Evolutionary conservation across 306 rosid species (phyloP).

Genomic region (peach (Prunus persica)): Prunus_persica_NCBIv2 NC_034009.1:40293001-40293500

Average conservation of each 20-base stretch:
- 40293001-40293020: constrained; percentile 60
- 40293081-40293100: constrained; percentile 58
- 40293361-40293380: constrained; percentile 62
- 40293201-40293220: constrained; percentile 49
- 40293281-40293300: constrained; percentile 61
- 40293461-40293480: constrained; percentile 59
- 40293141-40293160: constrained; percentile 60
- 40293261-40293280: constrained; percentile 47
- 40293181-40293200: constrained; percentile 57
- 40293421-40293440: constrained; percentile 60
- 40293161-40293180: constrained; percentile 50
- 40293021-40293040: constrained; percentile 60
- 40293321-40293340: constrained; percentile 44
- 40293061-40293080: constrained; percentile 64
- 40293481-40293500: constrained; percentile 50
- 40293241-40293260: constrained; percentile 54
- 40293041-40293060: constrained; percentile 57
- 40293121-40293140: constrained; percentile 73
- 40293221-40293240: constrained; percentile 56
- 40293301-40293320: constrained; percentile 52
- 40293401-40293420: constrained; percentile 54
- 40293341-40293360: constrained; percentile 26
- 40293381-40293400: constrained; percentile 61
- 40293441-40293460: constrained; percentile 59
- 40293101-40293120: constrained; percentile 61